Base-by-base conservation (phyloP, 495 filamentous ascomycete species). In the Jackrogersella multiformis region DNA sequence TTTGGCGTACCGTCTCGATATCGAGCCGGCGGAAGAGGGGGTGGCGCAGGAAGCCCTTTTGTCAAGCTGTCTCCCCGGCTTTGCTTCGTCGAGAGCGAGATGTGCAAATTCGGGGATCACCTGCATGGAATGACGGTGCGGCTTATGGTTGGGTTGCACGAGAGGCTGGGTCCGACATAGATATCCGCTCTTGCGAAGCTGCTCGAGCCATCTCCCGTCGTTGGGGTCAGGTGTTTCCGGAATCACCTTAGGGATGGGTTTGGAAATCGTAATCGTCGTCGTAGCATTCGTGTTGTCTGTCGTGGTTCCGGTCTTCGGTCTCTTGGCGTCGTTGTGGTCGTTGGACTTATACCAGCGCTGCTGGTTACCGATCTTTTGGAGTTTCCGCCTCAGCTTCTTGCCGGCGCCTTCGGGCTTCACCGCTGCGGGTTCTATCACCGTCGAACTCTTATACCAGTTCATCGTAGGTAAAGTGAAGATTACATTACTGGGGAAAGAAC, bases 61-160 rank as follows among this genome's bases (percentile, higher is more conserved):
- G 30, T 62, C 68, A 26, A 72, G 51, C 8, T 72, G 49, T n/a
- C 62, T 44, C 7, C 28, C 71, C 12, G 64, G 34, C 32, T 68
- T 68, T 12, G 53, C 59, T 56, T 77, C 73, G 35, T 60, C 34
- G 26, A 66, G 15, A 26, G 68, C 64, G 26, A 80, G 76, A 57
- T 81, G 75, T 12, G 76, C 77, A 18, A 79, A 69, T 53, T 81
- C 79, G 23, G 78, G 81, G 20, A 79, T 67, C 24, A 78, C 70
- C 45, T 60, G 70, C 45, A 60, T 59, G 24, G 76, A 70, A 6
- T 71, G 62, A 16, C 57, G 56, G 18, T 49, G 60, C 3, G 54
- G 41, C 15, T 71, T 61, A 7, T 58, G 41, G 41, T 52, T 66
- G 18, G 69, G 39, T 18, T 69, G 56, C 4, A 59, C 56, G 5